Conservation (phyloP, 192 early-diverging fungal species). For the Gigaspora rosea region DNA sequence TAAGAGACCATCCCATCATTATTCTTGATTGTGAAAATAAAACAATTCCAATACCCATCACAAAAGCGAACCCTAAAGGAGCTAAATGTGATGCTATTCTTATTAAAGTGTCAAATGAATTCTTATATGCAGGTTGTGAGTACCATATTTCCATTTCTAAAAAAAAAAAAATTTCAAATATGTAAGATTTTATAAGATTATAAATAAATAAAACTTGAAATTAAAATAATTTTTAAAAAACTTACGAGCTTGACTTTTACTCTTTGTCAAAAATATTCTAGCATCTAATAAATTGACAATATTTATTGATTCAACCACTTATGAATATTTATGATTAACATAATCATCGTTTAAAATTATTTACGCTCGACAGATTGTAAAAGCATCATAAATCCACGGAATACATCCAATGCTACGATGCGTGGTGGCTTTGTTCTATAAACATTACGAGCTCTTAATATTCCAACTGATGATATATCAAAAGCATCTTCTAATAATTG, state of each 20-base stretch:
- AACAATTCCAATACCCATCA: background rate
- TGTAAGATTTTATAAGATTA: background rate
- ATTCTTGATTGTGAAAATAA: background rate
- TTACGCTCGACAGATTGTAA: background rate
- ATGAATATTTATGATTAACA: background rate
- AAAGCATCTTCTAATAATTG: too few relatives aligned
- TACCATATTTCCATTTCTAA: constrained; percentile 7
- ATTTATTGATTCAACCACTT: background rate
- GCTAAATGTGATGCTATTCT: background rate
- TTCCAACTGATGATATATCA: too few relatives aligned
- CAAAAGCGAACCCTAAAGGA: background rate
- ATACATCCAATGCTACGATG: background rate
- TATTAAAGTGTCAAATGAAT: background rate
- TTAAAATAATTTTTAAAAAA: background rate
- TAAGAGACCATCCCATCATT: background rate
- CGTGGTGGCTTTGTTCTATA: background rate
- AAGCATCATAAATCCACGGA: background rate
- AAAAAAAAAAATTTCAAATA: background rate
- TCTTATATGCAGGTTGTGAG: background rate
- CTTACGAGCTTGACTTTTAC: background rate
- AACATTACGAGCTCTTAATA: too few relatives aligned
- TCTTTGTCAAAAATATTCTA: background rate
- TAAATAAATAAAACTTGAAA: background rate
- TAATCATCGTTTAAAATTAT: too few relatives aligned
- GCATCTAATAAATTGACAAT: background rate